A percentile compares a stretch with the other conserved stretches of the same genome.
phyloP scores from a whole-genome alignment of 2,329 filamentous ascomycete species.

The Tolypocladium pustulatum region DNA sequence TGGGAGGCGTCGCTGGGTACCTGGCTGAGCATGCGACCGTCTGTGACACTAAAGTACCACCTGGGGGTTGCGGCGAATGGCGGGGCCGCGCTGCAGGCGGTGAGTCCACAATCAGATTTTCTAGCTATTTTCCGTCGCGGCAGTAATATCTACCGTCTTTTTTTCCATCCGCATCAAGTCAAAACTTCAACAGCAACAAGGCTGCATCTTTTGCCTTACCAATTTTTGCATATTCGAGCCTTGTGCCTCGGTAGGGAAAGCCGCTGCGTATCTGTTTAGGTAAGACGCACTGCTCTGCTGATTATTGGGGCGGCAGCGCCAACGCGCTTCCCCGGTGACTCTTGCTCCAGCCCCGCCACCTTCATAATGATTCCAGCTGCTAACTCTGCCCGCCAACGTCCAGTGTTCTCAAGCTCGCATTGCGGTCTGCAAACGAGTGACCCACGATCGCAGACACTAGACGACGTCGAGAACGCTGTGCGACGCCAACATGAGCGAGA shows the following conservation, averaged over 20 bases:
- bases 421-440: background rate
- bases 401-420: background rate
- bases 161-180: background rate
- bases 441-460: background rate
- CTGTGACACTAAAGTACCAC: background rate
- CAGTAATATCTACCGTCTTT: background rate
- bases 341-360: background rate
- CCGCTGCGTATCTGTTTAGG: background rate
- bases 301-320: background rate
- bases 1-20: background rate
- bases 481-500: constrained; percentile 7
- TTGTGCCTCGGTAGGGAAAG: background rate
- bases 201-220: background rate
- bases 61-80: background rate
- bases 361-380: background rate
- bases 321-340: background rate
- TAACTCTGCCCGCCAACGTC: background rate
- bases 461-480: background rate
- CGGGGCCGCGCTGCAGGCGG: background rate
- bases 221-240: background rate
- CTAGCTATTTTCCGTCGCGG: background rate
- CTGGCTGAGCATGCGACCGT: background rate
- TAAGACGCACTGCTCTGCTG: background rate
- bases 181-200: background rate
- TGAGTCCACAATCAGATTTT: background rate